A percentile compares a stretch with the other conserved stretches of the same genome.
Conservation (phyloP, 2,329 filamentous ascomycete genomes). For the Pseudofabraea citricarpa region DNA sequence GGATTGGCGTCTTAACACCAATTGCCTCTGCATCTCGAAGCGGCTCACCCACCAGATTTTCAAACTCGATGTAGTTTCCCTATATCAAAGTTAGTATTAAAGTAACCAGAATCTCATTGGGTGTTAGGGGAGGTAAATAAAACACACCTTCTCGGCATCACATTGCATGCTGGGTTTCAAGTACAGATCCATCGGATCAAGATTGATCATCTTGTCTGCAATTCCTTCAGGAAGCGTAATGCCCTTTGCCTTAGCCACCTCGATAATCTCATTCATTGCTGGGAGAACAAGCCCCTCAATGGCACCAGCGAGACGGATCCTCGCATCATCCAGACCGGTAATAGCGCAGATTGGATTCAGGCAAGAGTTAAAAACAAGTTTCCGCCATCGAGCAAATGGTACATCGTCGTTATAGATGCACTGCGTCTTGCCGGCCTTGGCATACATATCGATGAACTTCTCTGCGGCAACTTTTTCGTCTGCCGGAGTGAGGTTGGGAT, state of each 20-base stretch:
- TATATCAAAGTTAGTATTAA: conserved; percentile 10
- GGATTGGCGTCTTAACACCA: conserved; percentile 43
- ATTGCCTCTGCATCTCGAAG: conserved; percentile 42
- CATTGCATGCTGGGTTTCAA: conserved; percentile 38
- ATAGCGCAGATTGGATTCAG: conserved; percentile 16
- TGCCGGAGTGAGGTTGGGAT: conserved; percentile 7
- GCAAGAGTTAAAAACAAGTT: conserved; percentile 14
- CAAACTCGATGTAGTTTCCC: conserved; percentile 50
- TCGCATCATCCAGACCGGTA: conserved; percentile 12
- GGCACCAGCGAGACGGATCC: conserved; percentile 19
- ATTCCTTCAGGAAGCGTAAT: conserved; percentile 16
- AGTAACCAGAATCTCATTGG: not conserved
- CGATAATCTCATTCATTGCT: conserved; percentile 19
- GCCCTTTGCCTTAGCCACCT: conserved; percentile 13
- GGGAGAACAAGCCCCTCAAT: conserved; percentile 17
- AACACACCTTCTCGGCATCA: conserved; percentile 43
- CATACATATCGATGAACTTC: conserved; percentile 11
- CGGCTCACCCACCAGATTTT: conserved; percentile 50
- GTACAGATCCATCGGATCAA: conserved; percentile 43
- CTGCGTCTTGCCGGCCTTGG: conserved; percentile 8
- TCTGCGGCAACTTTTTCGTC: conserved; percentile 8
- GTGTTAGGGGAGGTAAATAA: conserved; percentile 1
- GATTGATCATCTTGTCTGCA: conserved; percentile 32
- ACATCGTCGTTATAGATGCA: conserved; percentile 10
- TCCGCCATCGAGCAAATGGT: conserved; percentile 11